Base-by-base conservation (phyloP, 2,329 filamentous ascomycete species). In the Cytospora chrysosperma region DNA sequence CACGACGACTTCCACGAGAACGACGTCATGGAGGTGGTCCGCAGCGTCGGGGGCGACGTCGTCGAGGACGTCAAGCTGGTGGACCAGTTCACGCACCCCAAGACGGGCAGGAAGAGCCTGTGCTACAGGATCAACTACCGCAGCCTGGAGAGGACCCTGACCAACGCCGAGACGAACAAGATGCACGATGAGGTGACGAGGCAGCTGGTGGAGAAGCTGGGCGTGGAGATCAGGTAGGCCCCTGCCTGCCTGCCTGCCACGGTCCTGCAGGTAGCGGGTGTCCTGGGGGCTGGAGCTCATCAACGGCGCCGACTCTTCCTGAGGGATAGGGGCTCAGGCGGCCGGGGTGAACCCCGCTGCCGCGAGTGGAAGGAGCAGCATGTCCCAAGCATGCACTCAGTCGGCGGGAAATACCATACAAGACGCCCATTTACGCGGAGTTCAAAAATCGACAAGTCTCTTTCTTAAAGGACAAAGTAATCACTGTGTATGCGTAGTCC, bases 41-140 rank as follows among this genome's bases (percentile, higher is more conserved):
- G 95, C 68, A 88, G 88, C 69, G 82, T 94, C 54, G 91, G 87
- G 12, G 93, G 93, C 57, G 91, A 96, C 74, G 77, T 88, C 26
- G 92, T 95, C 40, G 95, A 99, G 77, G 92, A 97, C 74, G 94
- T 98, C 57, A 82, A 81, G 66, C 81, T 96, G 30, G 86, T 92
- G 59, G 95, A 98, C 76, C 85, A 92, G 73, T 99, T 98, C 75
- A 87, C 85, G 55, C 93, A 98, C 76, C 93, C 93, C 43, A 93
- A 91, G 78, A 93, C 90, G 24, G 88, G 89, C 4, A 83, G 90
- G 69, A 89, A 85, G 78, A 97, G 93, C 78, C 77, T 95, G 79
- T 96, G 92, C 77, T 99, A 97, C 76, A 85, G 93, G 67, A 89
- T 98, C 76, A 94, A 94, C 73, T 99, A 99, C 78, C 86, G 95